These are phyloP conservation scores for Orbilia oligospora DNA, from an alignment of 2,329 filamentous ascomycete species.

Conservation along the genomic window DNA sequence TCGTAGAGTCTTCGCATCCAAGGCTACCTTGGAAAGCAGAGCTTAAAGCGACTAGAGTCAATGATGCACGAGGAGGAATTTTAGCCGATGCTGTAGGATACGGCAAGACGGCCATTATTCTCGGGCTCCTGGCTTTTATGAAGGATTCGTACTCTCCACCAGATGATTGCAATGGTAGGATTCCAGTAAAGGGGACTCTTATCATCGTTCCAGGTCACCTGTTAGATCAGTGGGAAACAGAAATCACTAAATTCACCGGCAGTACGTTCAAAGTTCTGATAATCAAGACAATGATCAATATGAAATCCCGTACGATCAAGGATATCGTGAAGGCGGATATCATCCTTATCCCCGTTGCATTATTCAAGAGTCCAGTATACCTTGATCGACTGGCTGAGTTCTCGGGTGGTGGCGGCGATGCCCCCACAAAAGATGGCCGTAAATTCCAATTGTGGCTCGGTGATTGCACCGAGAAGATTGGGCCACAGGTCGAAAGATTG, in stretches of 20 bases:
- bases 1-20: constrained; percentile 72
- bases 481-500: constrained; percentile 67
- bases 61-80: constrained; percentile 73
- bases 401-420: constrained; percentile 68
- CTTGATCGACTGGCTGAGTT: constrained; percentile 70
- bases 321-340: constrained; percentile 71
- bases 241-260: constrained; percentile 71
- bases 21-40: constrained; percentile 74
- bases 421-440: constrained; percentile 68
- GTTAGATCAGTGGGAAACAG: constrained; percentile 73
- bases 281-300: constrained; percentile 67
- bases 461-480: constrained; percentile 68
- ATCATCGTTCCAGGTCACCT: constrained; percentile 74
- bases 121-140: constrained; percentile 72
- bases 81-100: constrained; percentile 77
- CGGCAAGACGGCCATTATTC: constrained; percentile 76
- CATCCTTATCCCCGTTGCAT: constrained; percentile 71
- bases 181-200: constrained; percentile 72
- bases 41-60: constrained; percentile 69
- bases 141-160: constrained; percentile 64
- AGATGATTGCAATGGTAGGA: constrained; percentile 56
- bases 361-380: constrained; percentile 71
- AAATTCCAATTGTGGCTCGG: constrained; percentile 73
- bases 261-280: constrained; percentile 68
- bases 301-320: constrained; percentile 68